Conservation (phyloP, 2,329 filamentous ascomycete genomes). For the Colletotrichum sp. region DNA sequence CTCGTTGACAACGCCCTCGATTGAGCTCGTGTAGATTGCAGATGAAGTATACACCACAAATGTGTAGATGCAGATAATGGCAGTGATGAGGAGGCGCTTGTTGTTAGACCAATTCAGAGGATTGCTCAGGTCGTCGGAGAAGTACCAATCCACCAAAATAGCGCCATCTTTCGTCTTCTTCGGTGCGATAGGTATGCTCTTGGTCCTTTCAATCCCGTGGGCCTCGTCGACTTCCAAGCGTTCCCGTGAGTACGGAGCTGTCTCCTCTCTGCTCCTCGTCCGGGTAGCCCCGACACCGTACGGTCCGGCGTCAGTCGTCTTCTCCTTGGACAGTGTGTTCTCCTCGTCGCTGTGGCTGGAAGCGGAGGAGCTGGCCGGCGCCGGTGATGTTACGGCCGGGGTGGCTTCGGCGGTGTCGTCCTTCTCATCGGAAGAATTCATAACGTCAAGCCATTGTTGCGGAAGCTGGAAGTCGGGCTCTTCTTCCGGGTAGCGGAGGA, state of each 20-base stretch:
- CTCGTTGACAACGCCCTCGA: conserved; percentile 50
- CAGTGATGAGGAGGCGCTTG: conserved; percentile 44
- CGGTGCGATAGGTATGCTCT: conserved; percentile 54
- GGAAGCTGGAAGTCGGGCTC: conserved; percentile 58
- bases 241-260: conserved; percentile 30
- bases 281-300: not conserved
- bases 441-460: conserved; percentile 36
- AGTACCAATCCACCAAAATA: conserved; percentile 60
- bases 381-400: not conserved
- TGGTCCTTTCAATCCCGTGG: conserved; percentile 42
- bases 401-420: not conserved
- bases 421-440: conserved; percentile 31
- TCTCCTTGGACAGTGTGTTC: not conserved
- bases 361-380: conserved; percentile 3
- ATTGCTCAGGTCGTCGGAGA: conserved; percentile 58
- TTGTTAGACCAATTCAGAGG: conserved; percentile 58
- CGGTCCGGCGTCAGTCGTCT: conserved; percentile 9
- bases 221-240: conserved; percentile 40
- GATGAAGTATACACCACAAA: conserved; percentile 61
- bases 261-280: conserved; percentile 21
- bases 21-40: conserved; percentile 52
- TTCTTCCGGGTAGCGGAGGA: conserved; percentile 66
- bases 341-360: conserved; percentile 7
- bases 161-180: conserved; percentile 53
- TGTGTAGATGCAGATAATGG: conserved; percentile 61